Conservation (phyloP, 768 basidiomycete genomes). For the Hemileccinum impolitum region DNA sequence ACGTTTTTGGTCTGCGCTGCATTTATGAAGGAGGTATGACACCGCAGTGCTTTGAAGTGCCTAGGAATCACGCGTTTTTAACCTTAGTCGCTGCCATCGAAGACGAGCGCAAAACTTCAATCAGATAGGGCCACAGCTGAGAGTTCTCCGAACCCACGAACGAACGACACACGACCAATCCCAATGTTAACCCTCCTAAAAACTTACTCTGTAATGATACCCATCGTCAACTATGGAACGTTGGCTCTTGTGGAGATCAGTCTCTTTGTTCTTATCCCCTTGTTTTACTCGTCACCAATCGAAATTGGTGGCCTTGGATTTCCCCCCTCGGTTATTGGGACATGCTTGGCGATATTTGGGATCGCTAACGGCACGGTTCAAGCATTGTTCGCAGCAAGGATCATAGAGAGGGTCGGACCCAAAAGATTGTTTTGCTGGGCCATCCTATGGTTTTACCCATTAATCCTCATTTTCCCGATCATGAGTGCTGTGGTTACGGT, state of each 20-base stretch:
- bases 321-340: constrained; percentile 39
- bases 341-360: constrained; percentile 34
- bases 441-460: constrained; percentile 34
- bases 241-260: constrained; percentile 42
- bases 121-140: neutral
- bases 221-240: constrained; percentile 39
- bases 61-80: neutral
- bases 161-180: constrained; percentile 4
- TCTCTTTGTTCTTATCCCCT: constrained; percentile 37
- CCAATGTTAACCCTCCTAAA: constrained; percentile 33
- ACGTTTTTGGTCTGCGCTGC: constrained; percentile 14
- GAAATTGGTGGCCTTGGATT: constrained; percentile 42
- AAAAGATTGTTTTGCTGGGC: constrained; percentile 38
- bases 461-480: constrained; percentile 43
- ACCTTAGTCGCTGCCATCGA: constrained; percentile 24
- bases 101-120: neutral
- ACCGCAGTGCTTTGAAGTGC: neutral
- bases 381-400: constrained; percentile 36
- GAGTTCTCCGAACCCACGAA: neutral
- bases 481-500: constrained; percentile 38
- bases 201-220: constrained; percentile 34
- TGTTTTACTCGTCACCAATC: constrained; percentile 44
- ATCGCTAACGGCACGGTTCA: constrained; percentile 39
- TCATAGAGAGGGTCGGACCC: constrained; percentile 40
- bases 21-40: constrained; percentile 32